Base-by-base conservation (phyloP, 176 grass and related monocot species). In the Ampelocalamus luodianensis region DNA sequence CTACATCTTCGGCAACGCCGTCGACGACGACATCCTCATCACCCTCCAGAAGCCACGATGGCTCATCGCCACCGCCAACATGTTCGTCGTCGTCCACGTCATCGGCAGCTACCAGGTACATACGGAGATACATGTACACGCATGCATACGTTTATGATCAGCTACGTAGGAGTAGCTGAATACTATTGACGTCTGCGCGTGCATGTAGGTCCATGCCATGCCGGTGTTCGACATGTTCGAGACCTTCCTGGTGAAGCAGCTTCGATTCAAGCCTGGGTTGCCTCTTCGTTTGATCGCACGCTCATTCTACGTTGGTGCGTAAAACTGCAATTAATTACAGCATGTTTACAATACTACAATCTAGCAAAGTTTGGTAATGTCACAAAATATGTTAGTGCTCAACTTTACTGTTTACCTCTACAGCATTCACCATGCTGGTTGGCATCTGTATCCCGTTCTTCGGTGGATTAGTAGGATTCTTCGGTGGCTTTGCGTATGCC, bases 11-110 rank as follows among this genome's bases (percentile, higher is more conserved):
- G 94, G 94, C 66, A 93, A 93, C 73, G 24, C 49, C n/a, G 89
- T 97, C 10, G 68, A 92, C n/a, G 93, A 92, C 68, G 91, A 95
- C 65, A 89, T 95, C 83, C 88, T 95, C 79, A 90, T 95, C 59
- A 90, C 88, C 5, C 93, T 95, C 2, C 71, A 92, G 76, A 92
- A 87, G 83, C 93, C 93, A 1, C 38, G 65, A 2, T 95, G 93
- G 93, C 88, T 95, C 55, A 92, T 95, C 32, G 90, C 90, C n/a
- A 7, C 29, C 8, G 88, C 93, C 4, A 95, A 95, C 75, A 63
- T 92, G 64, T 88, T 95, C 45, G 93, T 95, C 43, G 90, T 92
- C 24, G 11, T 95, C 48, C 93, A 95, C 63, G 90, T 95, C 65
- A 58, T 95, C 49, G 90, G 93, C 55, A 92, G 93, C 79, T 95